These are phyloP conservation scores for Dictyostelium brefeldianum DNA, from an alignment of 78 protist species.

Conservation along the genomic window DNA sequence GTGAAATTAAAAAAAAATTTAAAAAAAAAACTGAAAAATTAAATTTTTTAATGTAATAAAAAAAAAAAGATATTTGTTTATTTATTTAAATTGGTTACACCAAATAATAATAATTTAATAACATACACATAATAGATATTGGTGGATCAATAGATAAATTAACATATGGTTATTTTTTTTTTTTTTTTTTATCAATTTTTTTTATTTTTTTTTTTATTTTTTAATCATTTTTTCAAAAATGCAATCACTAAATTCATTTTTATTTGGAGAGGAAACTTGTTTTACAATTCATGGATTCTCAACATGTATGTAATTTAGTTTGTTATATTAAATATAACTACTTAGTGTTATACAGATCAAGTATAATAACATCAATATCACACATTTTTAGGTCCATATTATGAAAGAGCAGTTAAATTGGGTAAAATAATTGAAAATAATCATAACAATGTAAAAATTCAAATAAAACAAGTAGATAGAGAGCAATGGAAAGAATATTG, in stretches of 20 bases:
- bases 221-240: background rate
- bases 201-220: background rate
- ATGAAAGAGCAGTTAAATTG: slow-evolving; percentile 62
- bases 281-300: slow-evolving; percentile 49
- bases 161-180: too few relatives aligned
- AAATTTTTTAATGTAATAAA: too few relatives aligned
- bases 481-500: slow-evolving; percentile 52
- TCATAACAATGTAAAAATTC: slow-evolving; percentile 16
- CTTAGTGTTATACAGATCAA: background rate
- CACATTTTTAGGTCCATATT: slow-evolving; percentile 59
- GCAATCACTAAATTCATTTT: slow-evolving; percentile 27
- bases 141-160: too few relatives aligned
- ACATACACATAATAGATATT: too few relatives aligned
- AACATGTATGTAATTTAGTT: slow-evolving; percentile 18
- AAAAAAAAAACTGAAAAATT: too few relatives aligned
- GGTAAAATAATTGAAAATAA: slow-evolving; percentile 23
- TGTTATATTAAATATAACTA: background rate
- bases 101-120: too few relatives aligned
- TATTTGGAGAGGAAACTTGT: slow-evolving; percentile 67
- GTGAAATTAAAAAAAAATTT: too few relatives aligned
- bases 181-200: background rate
- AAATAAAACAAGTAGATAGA: slow-evolving; percentile 4
- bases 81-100: too few relatives aligned
- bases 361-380: background rate
- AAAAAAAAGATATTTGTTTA: too few relatives aligned